A percentile compares a stretch with the other conserved stretches of the same genome.
Evolutionary conservation across 129 eudicot genomes (phyloP).

Genomic region (Chrysanthemum seticuspe): DNA sequence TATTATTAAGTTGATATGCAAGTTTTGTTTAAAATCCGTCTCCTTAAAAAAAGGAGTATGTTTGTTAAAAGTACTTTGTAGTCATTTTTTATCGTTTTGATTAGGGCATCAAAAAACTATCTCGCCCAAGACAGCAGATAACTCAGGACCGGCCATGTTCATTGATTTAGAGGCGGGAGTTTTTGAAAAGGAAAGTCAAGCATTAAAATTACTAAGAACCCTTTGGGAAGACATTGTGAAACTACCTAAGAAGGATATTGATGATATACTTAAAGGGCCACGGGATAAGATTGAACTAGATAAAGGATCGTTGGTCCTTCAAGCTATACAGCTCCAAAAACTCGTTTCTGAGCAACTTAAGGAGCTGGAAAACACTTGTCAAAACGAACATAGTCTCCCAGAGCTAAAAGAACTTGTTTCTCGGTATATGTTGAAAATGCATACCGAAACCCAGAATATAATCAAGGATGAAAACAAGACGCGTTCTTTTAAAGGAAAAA

Average conservation of each 20-base stretch:
- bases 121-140: too few relatives aligned
- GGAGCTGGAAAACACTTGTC: background rate
- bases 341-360: background rate
- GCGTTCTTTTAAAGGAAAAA: too few relatives aligned
- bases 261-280: slow-evolving; percentile 19
- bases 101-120: too few relatives aligned
- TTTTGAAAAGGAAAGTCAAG: background rate
- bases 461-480: background rate
- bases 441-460: background rate
- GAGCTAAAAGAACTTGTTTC: slow-evolving; percentile 3
- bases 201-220: slow-evolving; percentile 9
- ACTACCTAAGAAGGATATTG: slow-evolving; percentile 1
- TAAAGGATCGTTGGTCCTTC: background rate
- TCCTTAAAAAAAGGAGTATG: too few relatives aligned
- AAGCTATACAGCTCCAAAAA: slow-evolving; percentile 13
- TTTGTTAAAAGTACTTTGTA: too few relatives aligned
- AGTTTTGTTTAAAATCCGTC: too few relatives aligned
- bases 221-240: slow-evolving; percentile 20
- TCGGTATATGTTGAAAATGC: background rate
- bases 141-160: too few relatives aligned
- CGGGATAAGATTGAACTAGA: background rate
- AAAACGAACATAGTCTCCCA: background rate
- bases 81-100: too few relatives aligned
- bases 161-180: background rate
- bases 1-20: too few relatives aligned